Percentiles rank a stretch among this genome's conserved stretches.
These are phyloP conservation scores for Phytophthora pisi DNA, from an alignment of 352 stramenopile genomes.

Conservation along the genomic window DNA sequence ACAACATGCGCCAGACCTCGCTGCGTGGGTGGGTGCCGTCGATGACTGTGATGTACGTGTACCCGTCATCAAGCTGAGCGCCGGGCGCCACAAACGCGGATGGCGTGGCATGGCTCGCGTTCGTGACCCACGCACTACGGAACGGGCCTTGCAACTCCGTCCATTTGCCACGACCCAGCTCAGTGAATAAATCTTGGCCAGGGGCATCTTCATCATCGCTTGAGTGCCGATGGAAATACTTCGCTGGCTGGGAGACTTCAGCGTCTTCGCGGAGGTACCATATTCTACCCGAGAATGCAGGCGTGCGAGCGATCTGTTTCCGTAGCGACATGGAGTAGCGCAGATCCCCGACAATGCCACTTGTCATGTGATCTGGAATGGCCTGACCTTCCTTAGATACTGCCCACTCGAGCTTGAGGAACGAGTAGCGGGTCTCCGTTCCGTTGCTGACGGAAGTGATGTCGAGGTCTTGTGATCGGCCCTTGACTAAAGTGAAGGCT, in stretches of 20 bases:
- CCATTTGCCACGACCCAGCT: constrained; percentile 28
- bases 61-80: constrained; percentile 51
- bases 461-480: constrained; percentile 55
- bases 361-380: constrained; percentile 52
- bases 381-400: constrained; percentile 55
- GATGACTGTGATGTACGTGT: constrained; percentile 47
- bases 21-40: constrained; percentile 25
- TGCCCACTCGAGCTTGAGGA: constrained; percentile 75
- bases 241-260: constrained; percentile 16
- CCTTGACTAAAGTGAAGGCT: constrained; percentile 59
- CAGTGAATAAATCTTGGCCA: constrained; percentile 28
- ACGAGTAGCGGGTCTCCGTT: constrained; percentile 54
- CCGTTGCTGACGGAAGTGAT: constrained; percentile 53
- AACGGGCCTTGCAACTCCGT: constrained; percentile 39
- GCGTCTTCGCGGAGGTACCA: constrained; percentile 31
- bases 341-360: constrained; percentile 50
- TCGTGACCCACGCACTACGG: constrained; percentile 49
- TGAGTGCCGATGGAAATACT: constrained; percentile 41
- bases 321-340: constrained; percentile 57
- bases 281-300: constrained; percentile 42
- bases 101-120: constrained; percentile 40
- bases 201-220: constrained; percentile 5
- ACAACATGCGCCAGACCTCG: constrained; percentile 34
- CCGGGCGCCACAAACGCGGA: constrained; percentile 44
- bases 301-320: constrained; percentile 42